These are phyloP conservation scores for Monilinia aucupariae DNA, from an alignment of 2,329 filamentous ascomycete species.

Conservation along the genomic window DNA sequence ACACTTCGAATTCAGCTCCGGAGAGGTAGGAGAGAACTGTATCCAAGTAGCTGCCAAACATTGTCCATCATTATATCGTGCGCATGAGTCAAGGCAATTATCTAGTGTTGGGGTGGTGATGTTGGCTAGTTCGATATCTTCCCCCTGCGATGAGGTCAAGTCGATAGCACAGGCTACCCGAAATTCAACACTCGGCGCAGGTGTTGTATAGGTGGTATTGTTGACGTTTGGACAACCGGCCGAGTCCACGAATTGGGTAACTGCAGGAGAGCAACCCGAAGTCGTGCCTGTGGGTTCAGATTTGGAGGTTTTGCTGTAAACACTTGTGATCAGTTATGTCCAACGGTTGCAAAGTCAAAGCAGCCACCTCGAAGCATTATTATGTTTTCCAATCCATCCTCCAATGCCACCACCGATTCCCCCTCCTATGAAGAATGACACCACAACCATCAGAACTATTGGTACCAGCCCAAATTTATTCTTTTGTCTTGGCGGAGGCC, in stretches of 20 bases:
- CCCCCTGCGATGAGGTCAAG: slow-evolving; percentile 7
- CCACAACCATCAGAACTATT: slow-evolving; percentile 15
- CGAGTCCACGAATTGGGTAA: slow-evolving; percentile 20
- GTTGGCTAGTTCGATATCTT: slow-evolving; percentile 24
- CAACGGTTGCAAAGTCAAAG: neutral
- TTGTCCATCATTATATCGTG: slow-evolving; percentile 17
- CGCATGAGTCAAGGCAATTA: slow-evolving; percentile 23
- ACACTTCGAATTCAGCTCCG: slow-evolving; percentile 23
- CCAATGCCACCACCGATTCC: slow-evolving; percentile 23
- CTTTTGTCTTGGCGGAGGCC: slow-evolving; percentile 6
- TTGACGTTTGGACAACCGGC: slow-evolving; percentile 25
- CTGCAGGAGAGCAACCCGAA: slow-evolving; percentile 11
- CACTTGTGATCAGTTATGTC: neutral
- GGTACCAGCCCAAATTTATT: slow-evolving; percentile 14
- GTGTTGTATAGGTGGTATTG: slow-evolving; percentile 20
- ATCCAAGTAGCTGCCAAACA: slow-evolving; percentile 27
- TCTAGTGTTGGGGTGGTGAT: slow-evolving; percentile 16
- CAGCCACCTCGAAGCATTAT: slow-evolving; percentile 1
- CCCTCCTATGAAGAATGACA: slow-evolving; percentile 22
- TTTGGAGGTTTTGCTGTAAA: neutral
- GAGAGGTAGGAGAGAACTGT: slow-evolving; percentile 21
- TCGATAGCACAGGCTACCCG: slow-evolving; percentile 21
- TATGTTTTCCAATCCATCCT: slow-evolving; percentile 6
- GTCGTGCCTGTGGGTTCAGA: slow-evolving; percentile 8
- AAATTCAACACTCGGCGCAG: slow-evolving; percentile 19